Base-by-base conservation (phyloP, 1,284 basidiomycete species). In the Fomes fomentarius region DNA sequence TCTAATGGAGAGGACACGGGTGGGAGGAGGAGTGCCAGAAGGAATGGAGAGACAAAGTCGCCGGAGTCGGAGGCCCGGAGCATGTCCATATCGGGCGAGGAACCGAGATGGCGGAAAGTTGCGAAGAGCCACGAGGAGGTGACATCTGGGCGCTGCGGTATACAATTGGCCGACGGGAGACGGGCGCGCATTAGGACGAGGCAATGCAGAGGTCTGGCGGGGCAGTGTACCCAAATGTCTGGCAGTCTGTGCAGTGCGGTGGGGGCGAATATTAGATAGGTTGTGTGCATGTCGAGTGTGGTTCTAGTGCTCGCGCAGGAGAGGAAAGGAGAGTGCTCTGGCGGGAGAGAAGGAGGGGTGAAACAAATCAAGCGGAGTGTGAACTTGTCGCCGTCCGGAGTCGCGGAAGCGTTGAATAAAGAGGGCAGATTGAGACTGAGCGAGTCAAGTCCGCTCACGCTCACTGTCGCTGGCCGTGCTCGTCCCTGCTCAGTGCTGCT, bases 351-450 rank as follows among this genome's bases (percentile, higher is more conserved):
- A 42, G 47, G 59, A 61, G 54, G 40, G 59, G 56, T 61, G 59
- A 61, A 61, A 61, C 59, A 60, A 56, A 61, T 61, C 59, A 61
- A 19, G 53, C 59, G 59, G 59, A 61, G 59, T 61, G 54, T 54
- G 59, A 61, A 61, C 56, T 56, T 35, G 46, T 31, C 47, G 47
- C 47, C 47, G 34, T 17, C 24, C 33, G n/a, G 31, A 47, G 42
- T 34, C 41, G 47, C 38, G 47, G 53, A 31, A 28, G 54, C n/a
- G 45, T 25, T 43, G 50, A 48, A 56, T 61, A 61, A 61, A 58
- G 56, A 49, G 35, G 47, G 49, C 52, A 46, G 42, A n/a, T n/a
- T n/a, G n/a, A n/a, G n/a, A n/a, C n/a, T n/a, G n/a, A n/a, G n/a
- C n/a, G n/a, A n/a, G n/a, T n/a, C n/a, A n/a, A n/a, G n/a, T n/a